phyloP scores from a whole-genome alignment of 768 basidiomycete genomes.

The Artomyces pyxidatus region DNA sequence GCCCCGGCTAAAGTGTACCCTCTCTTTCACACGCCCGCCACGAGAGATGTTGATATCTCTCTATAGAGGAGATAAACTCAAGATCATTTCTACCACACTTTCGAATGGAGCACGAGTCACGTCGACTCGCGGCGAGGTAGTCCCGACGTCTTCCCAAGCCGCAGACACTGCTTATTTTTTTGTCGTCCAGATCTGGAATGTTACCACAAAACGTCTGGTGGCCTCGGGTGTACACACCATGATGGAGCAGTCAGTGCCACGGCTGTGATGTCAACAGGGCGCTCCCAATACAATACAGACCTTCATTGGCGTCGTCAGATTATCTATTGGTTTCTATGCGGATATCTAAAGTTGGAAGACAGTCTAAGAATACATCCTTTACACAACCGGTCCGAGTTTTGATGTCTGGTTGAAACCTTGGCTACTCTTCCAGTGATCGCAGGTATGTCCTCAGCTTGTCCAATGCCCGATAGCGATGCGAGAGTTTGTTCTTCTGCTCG shows the following conservation, averaged over 20 bases:
- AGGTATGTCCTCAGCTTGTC: not conserved
- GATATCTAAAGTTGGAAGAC: no score
- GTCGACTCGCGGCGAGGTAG: conserved; percentile 1
- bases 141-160: not conserved
- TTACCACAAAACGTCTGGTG: not conserved
- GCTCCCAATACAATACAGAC: no score
- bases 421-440: conserved; percentile 5
- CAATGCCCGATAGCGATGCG: conserved; percentile 53
- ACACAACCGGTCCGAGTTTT: no score
- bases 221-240: not conserved
- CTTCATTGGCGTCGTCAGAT: no score
- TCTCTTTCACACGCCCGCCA: no score
- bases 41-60: no score
- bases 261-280: no score
- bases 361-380: no score
- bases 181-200: conserved; percentile 3
- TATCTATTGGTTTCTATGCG: no score
- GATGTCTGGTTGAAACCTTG: no score
- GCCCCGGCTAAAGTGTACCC: conserved; percentile 1
- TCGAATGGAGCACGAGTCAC: not conserved
- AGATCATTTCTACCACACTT: not conserved
- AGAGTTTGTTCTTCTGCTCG: conserved; percentile 54
- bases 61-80: not conserved
- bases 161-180: not conserved
- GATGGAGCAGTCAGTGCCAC: not conserved